Conservation (phyloP, 192 early-diverging fungal genomes). For the Rhizophagus clarus region DNA sequence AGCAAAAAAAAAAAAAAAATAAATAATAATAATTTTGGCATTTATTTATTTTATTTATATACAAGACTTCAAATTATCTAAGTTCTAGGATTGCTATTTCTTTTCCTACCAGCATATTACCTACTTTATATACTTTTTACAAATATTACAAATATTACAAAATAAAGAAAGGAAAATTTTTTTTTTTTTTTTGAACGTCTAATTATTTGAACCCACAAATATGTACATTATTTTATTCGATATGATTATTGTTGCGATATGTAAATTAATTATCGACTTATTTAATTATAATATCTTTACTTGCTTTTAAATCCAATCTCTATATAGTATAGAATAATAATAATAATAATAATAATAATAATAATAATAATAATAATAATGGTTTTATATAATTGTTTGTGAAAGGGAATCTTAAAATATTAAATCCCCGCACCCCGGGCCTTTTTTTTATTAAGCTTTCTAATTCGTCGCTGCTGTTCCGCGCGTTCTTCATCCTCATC, state of each 20-base stretch:
- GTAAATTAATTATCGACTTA: no score
- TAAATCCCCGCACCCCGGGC: neutral
- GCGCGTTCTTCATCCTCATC: conserved; percentile 13
- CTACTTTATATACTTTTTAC: neutral
- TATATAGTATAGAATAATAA: neutral
- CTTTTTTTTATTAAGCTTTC: neutral
- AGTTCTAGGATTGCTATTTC: neutral
- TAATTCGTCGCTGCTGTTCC: neutral
- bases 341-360: neutral
- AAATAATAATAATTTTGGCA: no score
- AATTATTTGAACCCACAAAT: neutral
- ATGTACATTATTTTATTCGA: neutral
- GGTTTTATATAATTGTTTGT: neutral
- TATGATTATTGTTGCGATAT: neutral
- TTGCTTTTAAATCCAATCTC: neutral
- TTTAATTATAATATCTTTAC: no score
- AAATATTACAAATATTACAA: no score
- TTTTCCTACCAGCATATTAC: neutral
- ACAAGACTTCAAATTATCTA: neutral
- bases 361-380: neutral
- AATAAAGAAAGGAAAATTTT: neutral
- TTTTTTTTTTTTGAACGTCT: no score
- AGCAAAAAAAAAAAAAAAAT: neutral
- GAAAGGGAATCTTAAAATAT: neutral
- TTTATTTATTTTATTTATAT: neutral